Evolutionary conservation across 345 rosid species (phyloP), one percentile per base, ranked within the genome.

Genomic region (Eucalyptus dawsonii): DNA sequence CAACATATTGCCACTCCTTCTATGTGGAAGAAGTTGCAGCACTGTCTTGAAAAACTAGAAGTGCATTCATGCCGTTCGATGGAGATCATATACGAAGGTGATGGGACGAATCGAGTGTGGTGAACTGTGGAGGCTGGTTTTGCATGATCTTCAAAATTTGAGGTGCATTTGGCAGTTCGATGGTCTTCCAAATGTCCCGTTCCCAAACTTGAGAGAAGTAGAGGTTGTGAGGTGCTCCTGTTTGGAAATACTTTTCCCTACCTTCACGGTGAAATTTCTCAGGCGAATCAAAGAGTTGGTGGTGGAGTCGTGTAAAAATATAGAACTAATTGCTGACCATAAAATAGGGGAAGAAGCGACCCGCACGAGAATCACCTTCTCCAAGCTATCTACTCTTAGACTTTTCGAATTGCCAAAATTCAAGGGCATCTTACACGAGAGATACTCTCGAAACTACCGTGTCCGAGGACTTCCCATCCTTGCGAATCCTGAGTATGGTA

Each of bases 11-110:
- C 65, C 7, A 11, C 65, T 10, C 25, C 65, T 2, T 2, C 25
- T 25, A 24, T 58, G 7, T 58, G 65, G 65, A 58, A 58, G 65
- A 58, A 0, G n/a, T 0, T 11, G 4, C n/a, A 58, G 4, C 1
- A 2, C 2, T 3, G 0, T 58, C 65, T 11, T 0, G 0, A 11
- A 14, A 0, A 0, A 0, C 4, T 58, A 3, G 0, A 10, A 10
- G 65, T 25, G 65, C 25, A 3, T 11, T 58, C n/a, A 11, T 58
- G 65, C 0, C 25, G 0, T 19, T 54, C 2, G 11, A 54, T 54
- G 1, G 0, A 54, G 58, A 54, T 54, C 25, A 54, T 54, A 8
- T 54, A 54, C 0, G 25, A 21, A 21, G 58, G 25, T 54, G 58
- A 54, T 54, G 25, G 11, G 58, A 21, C 0, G 1, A 11, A 8